These are phyloP conservation scores for Tinospora cordifolia DNA, from an alignment of 164 flowering plant genomes.

Conservation along the genomic window DNA sequence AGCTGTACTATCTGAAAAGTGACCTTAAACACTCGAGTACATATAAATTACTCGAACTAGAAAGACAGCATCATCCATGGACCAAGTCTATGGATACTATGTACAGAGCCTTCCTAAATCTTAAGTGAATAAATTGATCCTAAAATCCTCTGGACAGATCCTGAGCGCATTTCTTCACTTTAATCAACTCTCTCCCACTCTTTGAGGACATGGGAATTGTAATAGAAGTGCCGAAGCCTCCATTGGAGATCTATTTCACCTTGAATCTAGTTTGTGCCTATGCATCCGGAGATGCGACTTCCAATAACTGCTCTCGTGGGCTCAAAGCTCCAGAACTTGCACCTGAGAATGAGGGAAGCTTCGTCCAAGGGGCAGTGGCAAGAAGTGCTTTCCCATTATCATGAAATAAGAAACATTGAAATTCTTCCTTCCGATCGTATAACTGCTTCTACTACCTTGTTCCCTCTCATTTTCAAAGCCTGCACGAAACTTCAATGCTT, in stretches of 20 bases:
- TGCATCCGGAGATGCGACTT: slow-evolving; percentile 21
- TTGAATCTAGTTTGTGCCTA: neutral
- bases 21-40: too few species aligned
- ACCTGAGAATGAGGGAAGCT: slow-evolving; percentile 27
- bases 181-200: neutral
- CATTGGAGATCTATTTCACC: neutral
- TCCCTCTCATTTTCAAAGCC: slow-evolving; percentile 52
- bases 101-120: too few species aligned
- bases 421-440: slow-evolving; percentile 27
- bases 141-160: too few species aligned
- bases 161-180: too few species aligned
- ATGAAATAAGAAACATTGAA: slow-evolving; percentile 30
- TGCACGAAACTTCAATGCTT: slow-evolving; percentile 31
- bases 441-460: slow-evolving; percentile 16
- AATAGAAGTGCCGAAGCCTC: neutral
- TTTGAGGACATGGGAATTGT: neutral
- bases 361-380: slow-evolving; percentile 38
- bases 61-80: too few species aligned
- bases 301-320: slow-evolving; percentile 8
- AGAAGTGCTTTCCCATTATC: slow-evolving; percentile 36
- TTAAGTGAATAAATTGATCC: too few species aligned
- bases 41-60: too few species aligned
- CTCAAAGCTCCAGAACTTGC: slow-evolving; percentile 25
- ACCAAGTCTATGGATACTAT: neutral
- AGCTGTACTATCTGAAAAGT: too few species aligned